phyloP scores from a whole-genome alignment of 1,284 basidiomycete genomes.

The Clitocybe nebularis region DNA sequence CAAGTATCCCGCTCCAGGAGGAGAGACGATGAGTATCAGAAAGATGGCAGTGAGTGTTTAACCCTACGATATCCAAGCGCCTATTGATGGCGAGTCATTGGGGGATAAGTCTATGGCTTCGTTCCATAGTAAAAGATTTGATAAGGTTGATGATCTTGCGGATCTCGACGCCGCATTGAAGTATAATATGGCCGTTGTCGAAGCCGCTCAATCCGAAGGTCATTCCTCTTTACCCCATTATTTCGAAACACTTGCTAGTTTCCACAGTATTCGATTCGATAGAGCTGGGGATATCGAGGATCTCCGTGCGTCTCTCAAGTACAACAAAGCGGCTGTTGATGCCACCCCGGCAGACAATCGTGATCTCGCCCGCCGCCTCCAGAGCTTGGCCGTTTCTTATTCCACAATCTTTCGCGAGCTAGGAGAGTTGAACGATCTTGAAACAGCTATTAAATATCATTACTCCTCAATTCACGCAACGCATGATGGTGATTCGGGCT shows the following conservation, averaged over 20 bases:
- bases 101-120: too few species aligned
- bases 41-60: not conserved
- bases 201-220: not conserved
- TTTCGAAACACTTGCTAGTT: not conserved
- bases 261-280: slow-evolving; percentile 1
- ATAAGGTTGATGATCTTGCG: not conserved
- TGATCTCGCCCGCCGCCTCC: not conserved
- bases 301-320: slow-evolving; percentile 2
- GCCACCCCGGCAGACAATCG: not conserved
- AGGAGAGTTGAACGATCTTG: slow-evolving; percentile 1
- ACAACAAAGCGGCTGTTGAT: not conserved
- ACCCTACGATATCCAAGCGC: too few species aligned
- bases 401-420: not conserved
- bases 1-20: slow-evolving; percentile 1
- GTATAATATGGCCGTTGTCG: not conserved
- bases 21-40: slow-evolving; percentile 5
- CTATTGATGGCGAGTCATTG: too few species aligned
- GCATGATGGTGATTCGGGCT: not conserved
- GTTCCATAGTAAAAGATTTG: not conserved
- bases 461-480: slow-evolving; percentile 1
- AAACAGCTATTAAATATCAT: slow-evolving; percentile 2
- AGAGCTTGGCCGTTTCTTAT: not conserved
- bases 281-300: not conserved
- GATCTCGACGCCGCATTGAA: not conserved
- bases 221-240: not conserved